Percentiles rank a stretch among this genome's conserved stretches.
Evolutionary conservation across 106 monocot species (phyloP).

Genomic region (Dendrobium huoshanense): DNA sequence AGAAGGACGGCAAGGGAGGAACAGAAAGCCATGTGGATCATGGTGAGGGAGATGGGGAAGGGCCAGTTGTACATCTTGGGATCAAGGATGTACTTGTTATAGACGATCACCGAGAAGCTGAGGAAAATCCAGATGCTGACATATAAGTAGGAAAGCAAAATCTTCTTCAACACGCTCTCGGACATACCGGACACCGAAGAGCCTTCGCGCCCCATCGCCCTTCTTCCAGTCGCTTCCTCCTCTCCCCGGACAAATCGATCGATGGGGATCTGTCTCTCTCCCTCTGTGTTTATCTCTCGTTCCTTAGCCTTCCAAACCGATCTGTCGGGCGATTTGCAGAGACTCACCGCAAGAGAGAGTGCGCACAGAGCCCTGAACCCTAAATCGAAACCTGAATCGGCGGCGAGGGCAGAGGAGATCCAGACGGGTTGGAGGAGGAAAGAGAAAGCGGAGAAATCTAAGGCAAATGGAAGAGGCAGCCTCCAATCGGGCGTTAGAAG

Average conservation of each 20-base stretch:
- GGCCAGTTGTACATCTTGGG: conserved; percentile 25
- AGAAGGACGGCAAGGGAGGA: conserved; percentile 6
- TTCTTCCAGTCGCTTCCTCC: not conserved
- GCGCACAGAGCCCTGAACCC: not conserved
- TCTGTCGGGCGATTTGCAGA: not conserved
- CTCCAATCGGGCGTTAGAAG: not conserved
- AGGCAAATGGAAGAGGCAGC: not conserved
- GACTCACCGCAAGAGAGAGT: not conserved
- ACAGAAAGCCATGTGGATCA: conserved; percentile 5
- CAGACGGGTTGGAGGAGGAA: not conserved
- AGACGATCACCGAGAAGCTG: conserved; percentile 19
- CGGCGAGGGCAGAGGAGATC: not conserved
- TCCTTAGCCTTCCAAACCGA: not conserved
- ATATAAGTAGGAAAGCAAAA: conserved; percentile 16
- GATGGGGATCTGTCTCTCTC: not conserved
- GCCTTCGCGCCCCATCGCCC: conserved; percentile 3
- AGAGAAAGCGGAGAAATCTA: not conserved
- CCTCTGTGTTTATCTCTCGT: not conserved
- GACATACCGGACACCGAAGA: conserved; percentile 2
- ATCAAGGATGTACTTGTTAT: conserved; percentile 22
- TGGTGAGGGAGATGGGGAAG: conserved; percentile 19
- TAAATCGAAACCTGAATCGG: not conserved
- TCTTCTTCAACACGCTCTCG: conserved; percentile 14
- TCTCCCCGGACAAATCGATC: not conserved
- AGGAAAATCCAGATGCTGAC: conserved; percentile 16